Conservation (phyloP, 1,284 basidiomycete species). For the Porodaedalea pini region DNA sequence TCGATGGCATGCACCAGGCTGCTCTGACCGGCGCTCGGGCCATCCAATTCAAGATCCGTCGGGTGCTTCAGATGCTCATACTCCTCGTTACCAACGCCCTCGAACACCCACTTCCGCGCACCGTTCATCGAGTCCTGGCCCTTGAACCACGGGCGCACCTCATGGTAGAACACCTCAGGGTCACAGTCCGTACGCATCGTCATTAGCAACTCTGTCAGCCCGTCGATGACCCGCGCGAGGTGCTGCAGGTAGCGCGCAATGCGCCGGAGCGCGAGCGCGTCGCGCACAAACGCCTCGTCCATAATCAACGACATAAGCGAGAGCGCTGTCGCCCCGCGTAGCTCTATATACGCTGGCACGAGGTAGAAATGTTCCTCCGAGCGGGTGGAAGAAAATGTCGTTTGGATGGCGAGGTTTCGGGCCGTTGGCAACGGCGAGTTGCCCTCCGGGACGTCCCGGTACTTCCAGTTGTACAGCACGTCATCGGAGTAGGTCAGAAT, state of each 20-base stretch:
- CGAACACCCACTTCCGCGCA: slow-evolving; percentile 73
- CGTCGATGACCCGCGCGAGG: slow-evolving; percentile 66
- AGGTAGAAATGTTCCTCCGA: slow-evolving; percentile 92
- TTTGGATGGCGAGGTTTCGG: slow-evolving; percentile 59
- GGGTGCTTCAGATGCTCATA: slow-evolving; percentile 48
- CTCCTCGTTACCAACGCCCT: slow-evolving; percentile 57
- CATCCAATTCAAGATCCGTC: slow-evolving; percentile 59
- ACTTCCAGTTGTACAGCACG: slow-evolving; percentile 89
- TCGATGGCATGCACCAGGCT: slow-evolving; percentile 87
- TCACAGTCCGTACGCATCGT: slow-evolving; percentile 72
- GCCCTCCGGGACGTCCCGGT: slow-evolving; percentile 29
- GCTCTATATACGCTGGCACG: slow-evolving; percentile 86
- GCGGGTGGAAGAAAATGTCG: slow-evolving; percentile 76
- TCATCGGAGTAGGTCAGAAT: slow-evolving; percentile 92
- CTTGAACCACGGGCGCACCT: slow-evolving; percentile 90
- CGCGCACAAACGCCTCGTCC: slow-evolving; percentile 90
- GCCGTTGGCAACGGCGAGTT: slow-evolving; percentile 38
- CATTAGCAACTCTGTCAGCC: slow-evolving; percentile 58
- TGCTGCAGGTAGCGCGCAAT: slow-evolving; percentile 70
- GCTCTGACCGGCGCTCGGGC: slow-evolving; percentile 90
- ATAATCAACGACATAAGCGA: slow-evolving; percentile 84
- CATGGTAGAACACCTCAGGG: slow-evolving; percentile 79
- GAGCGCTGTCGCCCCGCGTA: slow-evolving; percentile 84
- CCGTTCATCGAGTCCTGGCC: slow-evolving; percentile 72
- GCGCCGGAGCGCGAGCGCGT: slow-evolving; percentile 69